Evolutionary conservation across 352 stramenopile species (phyloP), one percentile per base, ranked within the genome.

Genomic region (Globisporangium parvum): DNA sequence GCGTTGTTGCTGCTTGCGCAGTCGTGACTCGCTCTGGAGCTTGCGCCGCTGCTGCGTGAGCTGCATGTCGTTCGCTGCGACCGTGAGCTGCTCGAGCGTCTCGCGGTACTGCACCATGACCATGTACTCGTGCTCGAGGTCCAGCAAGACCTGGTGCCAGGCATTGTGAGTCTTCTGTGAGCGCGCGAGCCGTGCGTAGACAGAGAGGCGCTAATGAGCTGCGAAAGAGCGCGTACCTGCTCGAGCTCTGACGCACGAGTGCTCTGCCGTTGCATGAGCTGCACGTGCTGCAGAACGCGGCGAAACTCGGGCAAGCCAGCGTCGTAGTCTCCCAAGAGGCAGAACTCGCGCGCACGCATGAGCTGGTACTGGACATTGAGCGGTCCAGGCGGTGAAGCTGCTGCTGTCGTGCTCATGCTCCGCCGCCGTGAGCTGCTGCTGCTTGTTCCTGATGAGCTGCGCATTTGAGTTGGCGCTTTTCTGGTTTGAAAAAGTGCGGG

Each of bases 271-370:
- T 47, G 41, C 41, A 42, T 14, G 18, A 47, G 57, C 63, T 79
- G 59, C 18, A 85, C 37, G 17, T 63, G 59, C 52, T 69, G 60
- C 37, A 71, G 37, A n/a, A 71, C 67, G 5, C 56, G 48, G 20
- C 57, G 60, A 51, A 83, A 84, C 59, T 80, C 75, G 9, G 51
- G 47, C 11, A 87, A 55, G 1, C 79, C 76, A 2, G 28, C 53
- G 4, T 80, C 73, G 52, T 87, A 89, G 48, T 89, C 73, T 31
- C 76, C 79, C 6, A 87, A 50, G 15, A 87, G 67, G 67, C 74
- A 89, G 48, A 87, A 64, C 69, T 87, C 79, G 23, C 77, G 48
- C 26, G 76, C 76, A 15, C 76, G 74, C 56, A 87, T 54, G 20
- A 89, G 67, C 46, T 63, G 64, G 15, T 70, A 64, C 21, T 63